Evolutionary conservation across 306 rosid species (phyloP).

Genomic region (Acacia melanoxylon): DNA sequence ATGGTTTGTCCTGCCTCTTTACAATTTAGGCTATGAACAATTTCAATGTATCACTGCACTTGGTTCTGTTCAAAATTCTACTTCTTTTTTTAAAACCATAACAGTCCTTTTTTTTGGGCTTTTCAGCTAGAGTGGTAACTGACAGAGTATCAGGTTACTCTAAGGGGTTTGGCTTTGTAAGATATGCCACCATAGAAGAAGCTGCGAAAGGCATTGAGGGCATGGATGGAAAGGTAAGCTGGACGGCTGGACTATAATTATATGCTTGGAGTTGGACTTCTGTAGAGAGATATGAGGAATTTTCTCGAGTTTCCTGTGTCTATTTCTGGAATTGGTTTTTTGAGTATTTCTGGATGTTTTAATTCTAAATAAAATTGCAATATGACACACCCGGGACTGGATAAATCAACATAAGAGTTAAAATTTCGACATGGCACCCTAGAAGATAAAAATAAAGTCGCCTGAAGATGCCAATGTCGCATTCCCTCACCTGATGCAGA

Average conservation of each 20-base stretch:
- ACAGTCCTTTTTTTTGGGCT: neutral
- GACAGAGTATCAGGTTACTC: conserved; percentile 89
- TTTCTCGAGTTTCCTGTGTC: neutral
- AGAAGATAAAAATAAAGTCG: neutral
- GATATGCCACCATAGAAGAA: conserved; percentile 72
- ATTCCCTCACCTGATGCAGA: conserved; percentile 9
- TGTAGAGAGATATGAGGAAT: neutral
- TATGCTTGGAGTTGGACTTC: neutral
- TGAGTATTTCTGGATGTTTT: neutral
- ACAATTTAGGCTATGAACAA: neutral
- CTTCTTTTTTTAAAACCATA: neutral
- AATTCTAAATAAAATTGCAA: neutral
- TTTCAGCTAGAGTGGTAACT: conserved; percentile 87
- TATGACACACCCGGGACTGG: neutral
- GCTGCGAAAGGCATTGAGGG: conserved; percentile 91
- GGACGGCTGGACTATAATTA: conserved; percentile 14
- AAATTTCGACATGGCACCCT: neutral
- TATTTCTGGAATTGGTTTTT: neutral
- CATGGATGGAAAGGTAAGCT: conserved; percentile 92
- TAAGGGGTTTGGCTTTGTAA: conserved; percentile 94
- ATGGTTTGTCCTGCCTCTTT: conserved; percentile 47
- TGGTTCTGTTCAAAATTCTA: conserved; percentile 19
- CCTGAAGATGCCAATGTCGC: neutral
- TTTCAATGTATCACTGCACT: neutral
- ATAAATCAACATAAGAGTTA: neutral